Evolutionary conservation across 23 red algal species (phyloP), one percentile per base, ranked within the genome.

Genomic region (Gracilaria gracilis): DNA sequence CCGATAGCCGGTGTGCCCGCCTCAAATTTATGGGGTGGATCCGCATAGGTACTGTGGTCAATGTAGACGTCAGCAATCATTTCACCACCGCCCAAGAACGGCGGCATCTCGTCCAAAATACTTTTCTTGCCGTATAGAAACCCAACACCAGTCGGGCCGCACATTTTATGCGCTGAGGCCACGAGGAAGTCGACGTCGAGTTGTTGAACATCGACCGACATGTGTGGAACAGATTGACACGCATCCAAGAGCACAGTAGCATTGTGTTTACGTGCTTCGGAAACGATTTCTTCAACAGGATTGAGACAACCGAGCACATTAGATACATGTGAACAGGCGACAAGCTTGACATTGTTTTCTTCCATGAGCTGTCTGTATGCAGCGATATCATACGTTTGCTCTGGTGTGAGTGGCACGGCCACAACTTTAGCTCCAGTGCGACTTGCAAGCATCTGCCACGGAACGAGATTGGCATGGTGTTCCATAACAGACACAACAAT

Each of bases 391-490:
- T 95, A 92, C 25, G 84, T 67, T 27, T 94, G 69, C 20, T 87
- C 3, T 7, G 50, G 42, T 12, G 75, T 88, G 75, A 99, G 93
- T 37, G 74, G 86, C 17, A 99, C 77, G 29, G 80, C 76, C 6
- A 85, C 83, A 13, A 99, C 61, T 2, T 62, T 48, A 9, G 97
- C 94, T 2, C 97, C 97, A 36, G 86, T 93, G 32, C 82, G 29
- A 58, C 82, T 62, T 15, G 97, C 97, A 46, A 99, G 33, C 39
- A 99, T 79, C 80, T 99, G 97, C 97, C 97, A 99, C 35, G 97
- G 97, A 32, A 99, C 97, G 67, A 99, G 89, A 90, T 99, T 99
- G 39, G 94, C 87, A 87, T 99, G 97, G 62, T 99, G 97, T 76
- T 99, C 95, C 86, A 94, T 96, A 36, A 99, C 93, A 27, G 90